Base-by-base conservation (phyloP, 2,329 filamentous ascomycete genomes). In the Microdochium bolleyi region DNA sequence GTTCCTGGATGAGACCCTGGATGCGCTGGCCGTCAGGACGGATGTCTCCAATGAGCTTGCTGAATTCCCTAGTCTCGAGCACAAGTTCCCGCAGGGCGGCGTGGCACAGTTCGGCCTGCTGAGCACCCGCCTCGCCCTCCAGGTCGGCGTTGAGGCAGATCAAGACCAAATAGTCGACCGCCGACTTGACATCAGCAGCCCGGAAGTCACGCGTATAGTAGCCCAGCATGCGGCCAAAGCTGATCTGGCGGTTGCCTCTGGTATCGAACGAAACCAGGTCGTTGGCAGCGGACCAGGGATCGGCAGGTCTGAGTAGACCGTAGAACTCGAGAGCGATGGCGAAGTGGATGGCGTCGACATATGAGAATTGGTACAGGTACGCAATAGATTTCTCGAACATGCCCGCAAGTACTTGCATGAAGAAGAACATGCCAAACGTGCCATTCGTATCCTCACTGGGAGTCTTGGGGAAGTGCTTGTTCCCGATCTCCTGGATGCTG, bases 171-270 rank as follows among this genome's bases (percentile, higher is more conserved):
- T 99, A 99, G 67, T 99, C 94, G 19, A 95, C 89, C 2, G 95
- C 94, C 32, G 90, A 89, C 54, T 88, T 88, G 7, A 91, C 88
- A 63, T 95, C 86, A 21, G 91, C 92, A 27, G 90, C 89, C 51
- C 94, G 87, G 81, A 99, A 99, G 69, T 96, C 92, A 52, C 88
- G 83, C 3, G 95, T 99, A 74, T 99, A 99, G 67, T 94, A 90
- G 41, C 92, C 95, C 56, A 97, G 78, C 76, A 97, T 89, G 54
- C 88, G 87, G 48, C 89, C 92, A 71, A 97, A 97, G 75, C 94
- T 96, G 70, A 99, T 86, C 67, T 96, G 91, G 4, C 91, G 79
- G 57, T 83, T 77, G 57, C 82, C 80, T 60, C 84, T 82, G 62
- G 80, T 87, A 60, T 83, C 89, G 68, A 83, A 73, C 59, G 76